phyloP scores from a whole-genome alignment of 148 eudicot species.

The Rhododendron ovatum region DNA sequence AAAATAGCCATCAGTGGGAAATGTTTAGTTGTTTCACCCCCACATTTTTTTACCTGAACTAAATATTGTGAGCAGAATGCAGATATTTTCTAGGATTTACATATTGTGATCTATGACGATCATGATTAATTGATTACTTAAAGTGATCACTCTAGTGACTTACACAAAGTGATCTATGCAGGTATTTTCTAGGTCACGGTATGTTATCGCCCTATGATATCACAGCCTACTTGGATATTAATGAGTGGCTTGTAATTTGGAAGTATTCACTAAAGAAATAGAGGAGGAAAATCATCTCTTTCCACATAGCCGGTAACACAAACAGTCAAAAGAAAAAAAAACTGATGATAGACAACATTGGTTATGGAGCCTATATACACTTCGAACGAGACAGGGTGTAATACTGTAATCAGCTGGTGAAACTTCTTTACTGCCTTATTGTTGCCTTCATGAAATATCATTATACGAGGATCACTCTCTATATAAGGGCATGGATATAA shows the following conservation, averaged over 20 bases:
- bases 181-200: background rate
- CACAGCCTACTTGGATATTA: background rate
- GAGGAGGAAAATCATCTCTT: background rate
- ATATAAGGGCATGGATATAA: background rate
- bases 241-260: too few species aligned
- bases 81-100: background rate
- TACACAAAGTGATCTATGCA: too few species aligned
- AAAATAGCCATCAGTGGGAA: background rate
- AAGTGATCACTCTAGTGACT: background rate
- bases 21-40: background rate
- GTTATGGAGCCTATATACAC: background rate
- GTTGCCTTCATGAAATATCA: background rate
- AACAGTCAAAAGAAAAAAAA: background rate
- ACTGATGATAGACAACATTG: background rate
- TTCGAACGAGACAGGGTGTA: background rate
- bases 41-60: background rate
- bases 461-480: background rate
- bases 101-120: background rate
- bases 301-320: background rate
- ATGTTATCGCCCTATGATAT: background rate
- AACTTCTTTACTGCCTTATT: background rate
- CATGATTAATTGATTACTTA: background rate
- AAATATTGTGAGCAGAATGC: background rate
- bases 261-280: background rate
- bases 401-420: background rate